Percentiles rank a stretch among this genome's conserved stretches.
These are phyloP conservation scores for Pleomassaria siparia DNA, from an alignment of 2,329 filamentous ascomycete genomes.

Conservation along the genomic window DNA sequence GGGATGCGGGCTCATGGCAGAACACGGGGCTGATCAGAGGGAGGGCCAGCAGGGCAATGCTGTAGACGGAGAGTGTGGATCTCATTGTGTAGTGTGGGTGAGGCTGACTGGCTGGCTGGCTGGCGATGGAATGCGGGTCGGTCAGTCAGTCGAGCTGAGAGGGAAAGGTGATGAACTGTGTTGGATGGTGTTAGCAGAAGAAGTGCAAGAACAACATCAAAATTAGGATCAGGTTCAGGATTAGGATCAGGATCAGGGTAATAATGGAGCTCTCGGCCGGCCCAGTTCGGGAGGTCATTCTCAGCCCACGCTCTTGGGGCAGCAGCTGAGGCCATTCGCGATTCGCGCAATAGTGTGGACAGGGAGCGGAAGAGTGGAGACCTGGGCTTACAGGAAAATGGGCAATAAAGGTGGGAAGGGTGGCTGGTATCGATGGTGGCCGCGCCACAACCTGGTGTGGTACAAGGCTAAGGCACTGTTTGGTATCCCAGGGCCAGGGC, in stretches of 20 bases:
- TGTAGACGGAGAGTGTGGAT: conserved; percentile 20
- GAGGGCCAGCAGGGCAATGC: conserved; percentile 32
- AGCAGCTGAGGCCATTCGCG: too few relatives aligned
- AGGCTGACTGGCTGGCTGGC: not conserved
- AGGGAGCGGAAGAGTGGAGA: not conserved
- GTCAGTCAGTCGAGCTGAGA: not conserved
- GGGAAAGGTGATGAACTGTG: not conserved
- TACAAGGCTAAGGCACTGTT: too few relatives aligned
- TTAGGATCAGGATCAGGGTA: too few relatives aligned
- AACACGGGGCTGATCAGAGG: conserved; percentile 30
- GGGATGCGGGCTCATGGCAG: conserved; percentile 21
- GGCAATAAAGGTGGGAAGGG: not conserved
- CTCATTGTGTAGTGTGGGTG: conserved; percentile 31
- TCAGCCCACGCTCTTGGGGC: too few relatives aligned
- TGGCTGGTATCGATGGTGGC: conserved; percentile 2
- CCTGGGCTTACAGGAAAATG: not conserved
- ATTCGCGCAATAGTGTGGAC: not conserved
- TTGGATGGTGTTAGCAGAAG: not conserved
- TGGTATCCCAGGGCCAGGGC: too few relatives aligned
- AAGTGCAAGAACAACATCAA: not conserved
- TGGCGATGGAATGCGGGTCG: not conserved
- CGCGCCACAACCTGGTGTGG: not conserved
- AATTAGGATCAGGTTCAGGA: too few relatives aligned
- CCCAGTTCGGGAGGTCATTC: too few relatives aligned
- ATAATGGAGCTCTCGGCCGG: too few relatives aligned